These are phyloP conservation scores for Quercus berberidifolia DNA, from an alignment of 306 rosid genomes.

Conservation along the genomic window DNA sequence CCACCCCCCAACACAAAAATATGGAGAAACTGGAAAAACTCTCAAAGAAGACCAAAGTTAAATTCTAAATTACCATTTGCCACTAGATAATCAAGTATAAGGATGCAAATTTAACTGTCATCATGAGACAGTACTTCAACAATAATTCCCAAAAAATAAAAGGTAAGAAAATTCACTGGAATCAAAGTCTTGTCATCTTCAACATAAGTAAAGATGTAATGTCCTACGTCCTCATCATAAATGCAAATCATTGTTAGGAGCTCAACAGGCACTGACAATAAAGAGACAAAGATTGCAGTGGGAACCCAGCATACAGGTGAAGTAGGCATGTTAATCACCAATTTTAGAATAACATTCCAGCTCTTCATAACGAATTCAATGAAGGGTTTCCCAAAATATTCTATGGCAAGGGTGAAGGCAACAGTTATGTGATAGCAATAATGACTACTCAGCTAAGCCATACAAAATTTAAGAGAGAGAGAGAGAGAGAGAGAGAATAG, in stretches of 20 bases:
- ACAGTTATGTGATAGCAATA: background rate
- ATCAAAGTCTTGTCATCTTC: background rate
- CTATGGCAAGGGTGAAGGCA: background rate
- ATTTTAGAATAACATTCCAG: background rate
- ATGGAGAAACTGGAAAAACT: background rate
- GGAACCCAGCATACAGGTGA: background rate
- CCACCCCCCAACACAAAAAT: background rate
- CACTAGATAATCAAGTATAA: slow-evolving; percentile 4
- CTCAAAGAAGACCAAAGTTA: background rate
- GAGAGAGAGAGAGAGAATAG: background rate
- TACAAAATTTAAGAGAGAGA: background rate
- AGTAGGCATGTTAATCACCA: background rate
- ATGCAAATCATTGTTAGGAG: background rate
- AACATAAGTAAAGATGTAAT: background rate
- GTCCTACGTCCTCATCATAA: background rate
- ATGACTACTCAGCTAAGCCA: background rate
- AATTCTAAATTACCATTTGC: slow-evolving; percentile 11
- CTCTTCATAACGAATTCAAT: background rate
- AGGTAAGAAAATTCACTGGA: background rate
- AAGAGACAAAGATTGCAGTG: background rate
- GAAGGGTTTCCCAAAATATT: background rate
- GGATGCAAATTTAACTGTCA: background rate
- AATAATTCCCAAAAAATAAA: background rate
- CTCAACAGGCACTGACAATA: background rate
- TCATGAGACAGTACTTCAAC: background rate